Evolutionary conservation across 306 rosid genomes (phyloP), one percentile per base, ranked within the genome.

Genomic region (Vigna mungo): DNA sequence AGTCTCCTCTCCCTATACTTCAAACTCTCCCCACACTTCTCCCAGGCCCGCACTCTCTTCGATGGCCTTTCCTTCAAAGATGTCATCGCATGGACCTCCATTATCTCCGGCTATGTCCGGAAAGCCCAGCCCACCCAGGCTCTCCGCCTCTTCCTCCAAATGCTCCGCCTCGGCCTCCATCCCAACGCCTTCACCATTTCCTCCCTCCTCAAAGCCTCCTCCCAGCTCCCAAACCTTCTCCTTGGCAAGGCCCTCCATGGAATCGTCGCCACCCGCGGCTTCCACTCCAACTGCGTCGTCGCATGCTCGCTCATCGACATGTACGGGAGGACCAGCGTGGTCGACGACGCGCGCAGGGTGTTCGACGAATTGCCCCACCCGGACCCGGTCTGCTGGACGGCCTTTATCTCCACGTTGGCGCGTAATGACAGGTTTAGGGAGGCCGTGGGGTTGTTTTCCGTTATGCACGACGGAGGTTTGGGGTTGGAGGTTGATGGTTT

Each of bases 1-100:
- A 92, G 91, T 77, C 83, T 94, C 49, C 96, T 92, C n/a, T 20
- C 93, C 9, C 89, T 89, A 14, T 92, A 92, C 75, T 89, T 90
- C 79, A 94, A 94, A 23, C 58, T 92, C 69, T 82, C 84, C 54
- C 83, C 92, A 0, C 71, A 71, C 74, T 66, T 85, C 75, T 62
- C 44, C 36, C 76, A 90, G 32, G 89, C 97, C 14, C 89, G 86
- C 14, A 68, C 69, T 21, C 85, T 92, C 20, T 94, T 94, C 20
- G 87, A 89, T 39, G 76, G 67, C 0, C 93, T 94, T 2, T 68
- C 76, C 18, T 43, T 89, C 20, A 90, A 84, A 74, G 98, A 94
- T 68, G 94, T 89, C 12, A 88, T 94, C 0, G 88, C 97, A 1
- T 92, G 97, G 97, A 85, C 95, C 4, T 94, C 98, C 0, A 89